phyloP scores from a whole-genome alignment of 2,329 filamentous ascomycete genomes.

The Chrysoporthe austroafricana region DNA sequence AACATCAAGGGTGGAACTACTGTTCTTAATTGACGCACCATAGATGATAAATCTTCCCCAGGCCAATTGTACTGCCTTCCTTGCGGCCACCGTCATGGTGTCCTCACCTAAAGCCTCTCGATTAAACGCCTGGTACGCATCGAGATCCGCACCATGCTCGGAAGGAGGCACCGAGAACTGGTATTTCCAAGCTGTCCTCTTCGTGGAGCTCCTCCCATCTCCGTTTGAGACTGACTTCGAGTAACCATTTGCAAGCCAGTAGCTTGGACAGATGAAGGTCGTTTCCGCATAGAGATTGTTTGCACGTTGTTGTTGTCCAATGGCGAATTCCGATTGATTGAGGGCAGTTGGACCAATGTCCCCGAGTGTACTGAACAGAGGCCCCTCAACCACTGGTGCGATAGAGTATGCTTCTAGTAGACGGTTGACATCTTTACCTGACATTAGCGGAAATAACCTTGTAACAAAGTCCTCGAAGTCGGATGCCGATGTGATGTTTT shows the following conservation, averaged over 20 bases:
- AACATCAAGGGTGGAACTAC: neutral
- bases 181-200: conserved; percentile 45
- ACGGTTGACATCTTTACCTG: conserved; percentile 39
- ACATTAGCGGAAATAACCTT: conserved; percentile 45
- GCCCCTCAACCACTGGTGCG: conserved; percentile 14
- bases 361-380: conserved; percentile 34
- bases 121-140: conserved; percentile 33
- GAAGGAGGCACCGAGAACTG: conserved; percentile 46
- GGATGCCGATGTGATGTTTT: conserved; percentile 46
- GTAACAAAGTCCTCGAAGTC: conserved; percentile 46
- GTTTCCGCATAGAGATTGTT: conserved; percentile 55
- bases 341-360: conserved; percentile 38
- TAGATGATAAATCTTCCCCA: conserved; percentile 47
- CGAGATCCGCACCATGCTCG: conserved; percentile 42
- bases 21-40: conserved; percentile 20
- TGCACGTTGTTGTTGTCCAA: conserved; percentile 55
- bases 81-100: conserved; percentile 32
- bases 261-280: conserved; percentile 56
- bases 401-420: conserved; percentile 33
- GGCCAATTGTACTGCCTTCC: conserved; percentile 31
- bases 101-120: conserved; percentile 18
- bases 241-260: conserved; percentile 55
- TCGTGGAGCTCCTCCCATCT: conserved; percentile 20
- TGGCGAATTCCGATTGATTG: conserved; percentile 39
- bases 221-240: conserved; percentile 33